phyloP scores from a whole-genome alignment of 2,329 filamentous ascomycete genomes.

The Aureobasidium sp. region DNA sequence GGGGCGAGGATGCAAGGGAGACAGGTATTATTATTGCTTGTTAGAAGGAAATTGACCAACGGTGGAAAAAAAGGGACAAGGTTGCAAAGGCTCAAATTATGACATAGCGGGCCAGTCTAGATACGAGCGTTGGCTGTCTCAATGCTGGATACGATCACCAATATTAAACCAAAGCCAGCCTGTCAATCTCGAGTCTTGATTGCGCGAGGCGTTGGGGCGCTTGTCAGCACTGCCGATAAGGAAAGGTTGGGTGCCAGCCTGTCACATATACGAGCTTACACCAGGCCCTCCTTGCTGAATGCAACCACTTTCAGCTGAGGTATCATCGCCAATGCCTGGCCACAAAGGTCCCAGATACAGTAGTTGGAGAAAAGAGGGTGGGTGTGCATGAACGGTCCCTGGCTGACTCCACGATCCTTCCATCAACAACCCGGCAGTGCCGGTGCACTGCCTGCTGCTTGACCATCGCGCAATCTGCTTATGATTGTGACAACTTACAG shows the following conservation, averaged over 20 bases:
- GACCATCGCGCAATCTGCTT: neutral
- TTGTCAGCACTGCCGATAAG: neutral
- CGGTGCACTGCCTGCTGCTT: neutral
- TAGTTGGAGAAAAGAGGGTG: neutral
- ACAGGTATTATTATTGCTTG: neutral
- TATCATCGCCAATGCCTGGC: neutral
- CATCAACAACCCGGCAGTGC: neutral
- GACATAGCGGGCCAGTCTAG: neutral
- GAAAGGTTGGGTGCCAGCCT: neutral
- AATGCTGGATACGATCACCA: conserved; percentile 5
- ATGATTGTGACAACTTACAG: neutral
- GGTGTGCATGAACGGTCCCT: neutral
- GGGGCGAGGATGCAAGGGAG: neutral
- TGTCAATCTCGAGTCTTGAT: neutral
- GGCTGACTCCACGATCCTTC: neutral
- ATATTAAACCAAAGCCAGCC: neutral
- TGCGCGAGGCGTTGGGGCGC: neutral
- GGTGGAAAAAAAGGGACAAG: conserved; percentile 2
- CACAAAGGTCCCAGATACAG: neutral
- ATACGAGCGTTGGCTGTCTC: neutral
- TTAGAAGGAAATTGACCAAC: neutral
- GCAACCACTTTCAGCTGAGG: neutral
- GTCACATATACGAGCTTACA: conserved; percentile 8
- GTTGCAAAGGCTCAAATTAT: neutral
- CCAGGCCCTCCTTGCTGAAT: neutral